Conservation (phyloP, 768 basidiomycete species). For the Trametes sanguinea region DNA sequence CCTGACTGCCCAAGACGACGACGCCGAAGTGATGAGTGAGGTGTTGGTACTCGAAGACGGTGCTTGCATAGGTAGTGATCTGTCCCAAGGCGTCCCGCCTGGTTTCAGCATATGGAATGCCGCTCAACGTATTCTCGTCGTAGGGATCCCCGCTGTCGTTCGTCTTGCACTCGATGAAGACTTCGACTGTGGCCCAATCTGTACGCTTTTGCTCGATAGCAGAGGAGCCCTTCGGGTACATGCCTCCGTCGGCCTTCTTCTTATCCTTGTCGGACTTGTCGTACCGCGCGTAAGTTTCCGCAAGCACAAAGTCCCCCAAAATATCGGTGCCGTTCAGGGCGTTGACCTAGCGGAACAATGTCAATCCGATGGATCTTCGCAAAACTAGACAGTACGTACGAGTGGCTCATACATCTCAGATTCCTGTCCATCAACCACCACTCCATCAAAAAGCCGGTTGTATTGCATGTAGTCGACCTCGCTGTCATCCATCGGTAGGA, state of each 20-base stretch:
- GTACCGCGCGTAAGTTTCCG: neutral
- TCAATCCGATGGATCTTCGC: neutral
- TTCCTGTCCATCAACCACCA: neutral
- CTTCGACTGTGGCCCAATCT: neutral
- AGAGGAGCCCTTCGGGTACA: neutral
- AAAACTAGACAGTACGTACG: neutral
- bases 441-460: neutral
- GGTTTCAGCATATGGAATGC: neutral
- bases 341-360: neutral
- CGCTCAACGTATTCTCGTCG: neutral
- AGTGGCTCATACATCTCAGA: neutral
- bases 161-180: neutral
- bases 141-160: neutral
- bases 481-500: no score
- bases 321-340: neutral
- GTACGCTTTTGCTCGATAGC: neutral
- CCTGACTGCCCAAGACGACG: neutral
- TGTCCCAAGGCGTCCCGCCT: neutral
- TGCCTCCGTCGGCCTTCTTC: neutral
- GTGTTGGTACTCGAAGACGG: constrained; percentile 6
- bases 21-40: constrained; percentile 7
- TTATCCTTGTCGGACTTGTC: no score
- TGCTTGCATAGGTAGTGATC: neutral
- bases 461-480: neutral
- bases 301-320: neutral